Evolutionary conservation across 2,329 filamentous ascomycete species (phyloP).

Genomic region (Hawksworthiomyces lignivorus): DNA sequence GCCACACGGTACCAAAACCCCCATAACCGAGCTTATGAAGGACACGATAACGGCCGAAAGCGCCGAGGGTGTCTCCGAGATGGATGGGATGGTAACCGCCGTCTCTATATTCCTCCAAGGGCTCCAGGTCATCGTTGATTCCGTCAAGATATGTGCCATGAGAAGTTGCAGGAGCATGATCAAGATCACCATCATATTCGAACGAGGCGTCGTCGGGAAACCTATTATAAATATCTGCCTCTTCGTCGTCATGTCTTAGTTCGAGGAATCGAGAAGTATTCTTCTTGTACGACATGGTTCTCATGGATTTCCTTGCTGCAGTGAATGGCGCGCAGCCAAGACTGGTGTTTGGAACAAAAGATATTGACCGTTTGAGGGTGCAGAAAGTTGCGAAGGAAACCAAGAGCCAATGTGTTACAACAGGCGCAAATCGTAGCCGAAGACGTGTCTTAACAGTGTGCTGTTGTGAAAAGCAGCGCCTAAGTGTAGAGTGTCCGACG

Average conservation of each 20-base stretch:
- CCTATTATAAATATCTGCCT: too few species aligned
- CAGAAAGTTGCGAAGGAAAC: too few species aligned
- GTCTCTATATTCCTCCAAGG: not conserved
- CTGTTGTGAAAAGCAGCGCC: too few species aligned
- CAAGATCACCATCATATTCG: not conserved
- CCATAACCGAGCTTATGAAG: conserved; percentile 3
- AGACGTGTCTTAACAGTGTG: too few species aligned
- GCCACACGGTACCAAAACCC: conserved; percentile 17
- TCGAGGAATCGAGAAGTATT: not conserved
- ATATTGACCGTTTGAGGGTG: too few species aligned
- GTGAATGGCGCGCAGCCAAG: too few species aligned
- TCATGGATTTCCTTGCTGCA: too few species aligned
- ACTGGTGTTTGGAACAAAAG: too few species aligned
- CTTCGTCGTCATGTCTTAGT: not conserved
- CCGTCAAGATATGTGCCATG: not conserved
- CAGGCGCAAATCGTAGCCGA: too few species aligned
- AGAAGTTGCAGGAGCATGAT: conserved; percentile 1
- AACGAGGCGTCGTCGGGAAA: not conserved
- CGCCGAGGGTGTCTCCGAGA: not conserved
- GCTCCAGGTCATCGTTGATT: not conserved
- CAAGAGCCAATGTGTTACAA: too few species aligned
- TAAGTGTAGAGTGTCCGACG: too few species aligned
- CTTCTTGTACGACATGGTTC: not conserved
- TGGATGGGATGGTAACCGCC: conserved; percentile 2
- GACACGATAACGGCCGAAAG: not conserved